phyloP scores from a whole-genome alignment of 192 early-diverging fungal genomes.

The Coemansia sp. region DNA sequence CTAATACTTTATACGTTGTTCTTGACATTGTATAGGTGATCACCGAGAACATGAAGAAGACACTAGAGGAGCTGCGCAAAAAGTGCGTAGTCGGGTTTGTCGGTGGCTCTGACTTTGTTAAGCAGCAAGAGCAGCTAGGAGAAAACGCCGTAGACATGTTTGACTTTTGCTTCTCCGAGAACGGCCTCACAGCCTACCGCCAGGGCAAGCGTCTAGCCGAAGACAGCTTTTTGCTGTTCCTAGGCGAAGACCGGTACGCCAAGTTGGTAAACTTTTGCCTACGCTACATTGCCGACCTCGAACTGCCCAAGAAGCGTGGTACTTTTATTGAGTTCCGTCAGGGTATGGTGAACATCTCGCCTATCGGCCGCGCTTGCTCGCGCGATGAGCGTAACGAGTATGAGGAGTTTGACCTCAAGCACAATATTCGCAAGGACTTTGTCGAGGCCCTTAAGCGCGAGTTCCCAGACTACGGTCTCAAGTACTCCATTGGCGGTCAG shows the following conservation, averaged over 20 bases:
- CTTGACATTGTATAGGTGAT: conserved; percentile 60
- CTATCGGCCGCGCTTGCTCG: conserved; percentile 94
- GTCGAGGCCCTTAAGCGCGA: conserved; percentile 78
- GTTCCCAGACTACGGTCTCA: conserved; percentile 85
- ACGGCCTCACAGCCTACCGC: conserved; percentile 94
- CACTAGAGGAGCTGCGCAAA: conserved; percentile 81
- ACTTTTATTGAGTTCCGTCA: conserved; percentile 99
- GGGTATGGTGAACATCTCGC: conserved; percentile 99
- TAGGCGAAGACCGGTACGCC: conserved; percentile 94
- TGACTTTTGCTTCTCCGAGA: conserved; percentile 97
- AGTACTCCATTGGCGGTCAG: conserved; percentile 98
- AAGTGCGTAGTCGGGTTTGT: conserved; percentile 95
- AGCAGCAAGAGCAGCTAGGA: conserved; percentile 97
- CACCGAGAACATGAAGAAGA: conserved; percentile 75
- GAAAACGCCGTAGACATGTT: conserved; percentile 70
- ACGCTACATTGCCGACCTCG: conserved; percentile 92
- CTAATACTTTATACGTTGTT: background rate
- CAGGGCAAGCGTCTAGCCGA: conserved; percentile 60
- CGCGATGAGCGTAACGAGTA: conserved; percentile 90
- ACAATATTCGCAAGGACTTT: conserved; percentile 85
- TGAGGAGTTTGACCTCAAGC: conserved; percentile 85
- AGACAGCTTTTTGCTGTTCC: conserved; percentile 87
- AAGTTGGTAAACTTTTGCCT: conserved; percentile 92
- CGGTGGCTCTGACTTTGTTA: conserved; percentile 90
- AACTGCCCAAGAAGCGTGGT: conserved; percentile 94